Evolutionary conservation across 345 rosid genomes (phyloP), one percentile per base, ranked within the genome.

Genomic region (Heritiera fomes): DNA sequence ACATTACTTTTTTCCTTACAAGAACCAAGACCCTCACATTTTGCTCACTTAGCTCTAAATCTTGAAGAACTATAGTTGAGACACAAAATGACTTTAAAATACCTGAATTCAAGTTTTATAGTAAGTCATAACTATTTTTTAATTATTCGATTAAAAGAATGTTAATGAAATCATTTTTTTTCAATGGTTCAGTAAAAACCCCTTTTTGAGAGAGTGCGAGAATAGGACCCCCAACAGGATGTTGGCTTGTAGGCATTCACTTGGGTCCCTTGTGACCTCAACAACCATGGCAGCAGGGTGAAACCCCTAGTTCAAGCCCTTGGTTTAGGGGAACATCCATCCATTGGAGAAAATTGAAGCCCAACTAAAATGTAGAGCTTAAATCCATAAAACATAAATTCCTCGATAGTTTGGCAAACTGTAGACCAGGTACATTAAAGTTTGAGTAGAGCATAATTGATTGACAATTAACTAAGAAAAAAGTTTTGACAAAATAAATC

Each of bases 211-310:
- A 34, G 3, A 34, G 3, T 34, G 38, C 38, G 3, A 34, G 38
- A 41, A 41, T 41, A 6, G 68, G 23, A 6, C 56, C 55, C 73
- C 18, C n/a, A 69, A 69, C 56, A 46, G 10, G 11, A 9, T 69
- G 56, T 46, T 69, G 55, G 55, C 23, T 47, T 46, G 38, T 46
- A 46, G 38, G 73, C 56, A 46, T 45, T 46, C 73, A 69, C 18
- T 46, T 69, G 73, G 73, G 73, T 20, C 68, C 73, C 38, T 12
- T 46, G 56, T 69, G 73, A 12, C 13, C 34, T 38, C 38, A 34
- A 1, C 43, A 62, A 28, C 73, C 73, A 45, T 68, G 8, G 17
- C 34, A 59, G 32, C 63, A 6, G 10, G 23, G 32, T 2, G 12
- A 59, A 23, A 59, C 32, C 32, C 45, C 45, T 43, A 12, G 38